phyloP scores from a whole-genome alignment of 2,329 filamentous ascomycete species.

The Sodiomyces alkalinus region DNA sequence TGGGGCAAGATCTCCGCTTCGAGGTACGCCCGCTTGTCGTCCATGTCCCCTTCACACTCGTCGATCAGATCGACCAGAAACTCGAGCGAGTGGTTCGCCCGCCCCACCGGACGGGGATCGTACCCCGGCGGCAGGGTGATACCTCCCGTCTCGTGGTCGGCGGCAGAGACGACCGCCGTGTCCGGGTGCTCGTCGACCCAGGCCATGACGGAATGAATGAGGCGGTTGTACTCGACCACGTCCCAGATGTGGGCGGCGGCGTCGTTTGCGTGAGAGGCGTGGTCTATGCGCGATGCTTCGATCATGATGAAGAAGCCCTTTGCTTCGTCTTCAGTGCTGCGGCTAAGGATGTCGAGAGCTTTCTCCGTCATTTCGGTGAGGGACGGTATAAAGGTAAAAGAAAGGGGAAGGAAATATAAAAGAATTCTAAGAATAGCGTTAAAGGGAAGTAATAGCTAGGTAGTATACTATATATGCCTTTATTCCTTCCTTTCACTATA shows the following conservation, averaged over 20 bases:
- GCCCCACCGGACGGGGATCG: conserved; percentile 14
- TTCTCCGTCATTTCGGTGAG: conserved; percentile 13
- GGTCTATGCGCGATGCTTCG: conserved; percentile 17
- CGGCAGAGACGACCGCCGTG: conserved; percentile 19
- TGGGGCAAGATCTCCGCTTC: conserved; percentile 11
- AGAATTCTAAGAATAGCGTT: too few species aligned
- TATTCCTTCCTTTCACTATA: too few species aligned
- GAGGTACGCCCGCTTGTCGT: conserved; percentile 13
- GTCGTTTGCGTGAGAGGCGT: conserved; percentile 31
- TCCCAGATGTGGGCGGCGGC: conserved; percentile 33
- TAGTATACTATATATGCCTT: too few species aligned
- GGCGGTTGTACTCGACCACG: conserved; percentile 20
- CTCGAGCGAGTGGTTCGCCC: conserved; percentile 12
- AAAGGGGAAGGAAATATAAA: too few species aligned
- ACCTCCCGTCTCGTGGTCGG: conserved; percentile 23
- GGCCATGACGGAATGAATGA: conserved; percentile 16
- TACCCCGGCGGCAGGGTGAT: conserved; percentile 17
- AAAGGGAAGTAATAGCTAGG: too few species aligned
- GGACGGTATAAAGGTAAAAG: too few species aligned
- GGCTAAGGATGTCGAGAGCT: conserved; percentile 17
- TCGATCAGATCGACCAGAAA: conserved; percentile 12
- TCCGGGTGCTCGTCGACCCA: conserved; percentile 22
- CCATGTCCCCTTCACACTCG: conserved; percentile 13
- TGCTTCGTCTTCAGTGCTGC: conserved; percentile 13
- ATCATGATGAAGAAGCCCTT: conserved; percentile 18